Conservation (phyloP, 2,329 filamentous ascomycete genomes). For the Phialocephala sp. region DNA sequence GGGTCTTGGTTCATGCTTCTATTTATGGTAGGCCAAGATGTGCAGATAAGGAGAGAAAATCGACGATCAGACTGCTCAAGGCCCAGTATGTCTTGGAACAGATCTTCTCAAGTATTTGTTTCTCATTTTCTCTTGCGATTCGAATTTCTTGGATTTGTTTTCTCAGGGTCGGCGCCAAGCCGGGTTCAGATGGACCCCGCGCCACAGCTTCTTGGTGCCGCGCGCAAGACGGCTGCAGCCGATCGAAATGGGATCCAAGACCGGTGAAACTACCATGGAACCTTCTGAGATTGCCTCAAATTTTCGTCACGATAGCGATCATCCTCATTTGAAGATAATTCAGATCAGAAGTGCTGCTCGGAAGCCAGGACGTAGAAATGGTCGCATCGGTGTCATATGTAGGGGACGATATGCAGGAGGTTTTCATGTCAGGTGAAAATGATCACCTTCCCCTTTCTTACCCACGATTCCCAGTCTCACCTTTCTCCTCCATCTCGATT, state of each 20-base stretch:
- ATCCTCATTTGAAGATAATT: not conserved
- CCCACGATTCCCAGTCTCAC: slow-evolving; percentile 58
- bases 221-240: not conserved
- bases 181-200: not conserved
- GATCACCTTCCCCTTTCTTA: slow-evolving; percentile 66
- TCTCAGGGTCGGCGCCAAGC: slow-evolving; percentile 4
- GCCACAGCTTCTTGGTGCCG: not conserved
- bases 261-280: slow-evolving; percentile 2
- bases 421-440: slow-evolving; percentile 60
- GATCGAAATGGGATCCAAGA: slow-evolving; percentile 5
- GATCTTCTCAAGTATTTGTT: not conserved
- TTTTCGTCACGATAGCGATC: not conserved
- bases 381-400: not conserved
- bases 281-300: slow-evolving; percentile 2
- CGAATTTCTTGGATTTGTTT: not conserved
- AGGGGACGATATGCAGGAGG: not conserved
- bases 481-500: slow-evolving; percentile 52
- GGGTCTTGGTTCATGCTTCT: not conserved
- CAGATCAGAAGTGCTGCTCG: not conserved
- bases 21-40: not conserved
- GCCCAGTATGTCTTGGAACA: not conserved
- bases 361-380: not conserved
- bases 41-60: not conserved
- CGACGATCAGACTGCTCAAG: not conserved
- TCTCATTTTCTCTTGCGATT: not conserved